Conservation (phyloP, 441 rosid genomes). For the Erodium trifolium region DNA sequence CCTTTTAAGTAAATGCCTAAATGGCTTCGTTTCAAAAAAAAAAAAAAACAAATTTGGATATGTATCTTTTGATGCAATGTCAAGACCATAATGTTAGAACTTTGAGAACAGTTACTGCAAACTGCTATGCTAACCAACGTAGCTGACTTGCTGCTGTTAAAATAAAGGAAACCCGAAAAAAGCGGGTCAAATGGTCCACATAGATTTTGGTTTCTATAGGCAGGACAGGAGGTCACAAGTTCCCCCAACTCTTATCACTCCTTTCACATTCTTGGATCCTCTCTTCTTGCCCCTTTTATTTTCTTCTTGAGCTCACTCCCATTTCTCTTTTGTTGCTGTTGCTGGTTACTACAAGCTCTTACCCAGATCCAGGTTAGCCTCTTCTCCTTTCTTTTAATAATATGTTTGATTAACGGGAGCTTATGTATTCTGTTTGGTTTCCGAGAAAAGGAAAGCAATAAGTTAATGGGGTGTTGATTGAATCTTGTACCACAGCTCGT, state of each 20-base stretch:
- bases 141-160: not conserved
- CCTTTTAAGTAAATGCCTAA: no score
- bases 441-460: slow-evolving; percentile 8
- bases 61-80: not conserved
- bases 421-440: not conserved
- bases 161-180: slow-evolving; percentile 21
- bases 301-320: slow-evolving; percentile 11
- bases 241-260: slow-evolving; percentile 8
- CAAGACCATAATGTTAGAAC: not conserved
- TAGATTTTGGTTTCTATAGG: slow-evolving; percentile 1
- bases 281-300: not conserved
- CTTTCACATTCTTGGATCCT: slow-evolving; percentile 1
- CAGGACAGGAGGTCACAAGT: not conserved
- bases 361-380: slow-evolving; percentile 49
- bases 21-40: no score
- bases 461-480: not conserved
- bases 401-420: slow-evolving; percentile 9
- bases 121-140: not conserved
- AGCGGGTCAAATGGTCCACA: slow-evolving; percentile 30
- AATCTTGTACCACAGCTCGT: slow-evolving; percentile 1
- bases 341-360: not conserved
- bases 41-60: not conserved
- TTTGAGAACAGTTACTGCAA: slow-evolving; percentile 7
- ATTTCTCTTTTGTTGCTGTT: slow-evolving; percentile 2
- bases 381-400: slow-evolving; percentile 4